These are phyloP conservation scores for Citrus sinensis DNA, from an alignment of 345 rosid species.

Conservation along the genomic window DVS_A1.0 CM039162.1:32768001-32768500, in stretches of 20 bases:
- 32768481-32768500: too few species aligned
- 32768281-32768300: neutral
- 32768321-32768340: neutral
- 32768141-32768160: slow-evolving; percentile 98
- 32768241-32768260: neutral
- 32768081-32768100: slow-evolving; percentile 97
- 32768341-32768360: too few species aligned
- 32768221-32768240: neutral
- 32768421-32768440: too few species aligned
- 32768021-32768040: slow-evolving; percentile 85
- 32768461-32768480: too few species aligned
- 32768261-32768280: neutral
- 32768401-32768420: too few species aligned
- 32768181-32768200: slow-evolving; percentile 49
- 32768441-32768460: too few species aligned
- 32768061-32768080: slow-evolving; percentile 93
- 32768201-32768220: slow-evolving; percentile 25
- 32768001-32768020: neutral
- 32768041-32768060: slow-evolving; percentile 97
- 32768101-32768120: slow-evolving; percentile 99
- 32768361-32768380: too few species aligned
- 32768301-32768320: neutral
- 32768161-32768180: slow-evolving; percentile 42
- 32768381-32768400: too few species aligned
- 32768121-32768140: slow-evolving; percentile 96